A percentile compares a stretch with the other conserved stretches of the same genome.
Evolutionary conservation across 108 stramenopile genomes (phyloP).

Genomic region (Cyclotella sp.): DNA sequence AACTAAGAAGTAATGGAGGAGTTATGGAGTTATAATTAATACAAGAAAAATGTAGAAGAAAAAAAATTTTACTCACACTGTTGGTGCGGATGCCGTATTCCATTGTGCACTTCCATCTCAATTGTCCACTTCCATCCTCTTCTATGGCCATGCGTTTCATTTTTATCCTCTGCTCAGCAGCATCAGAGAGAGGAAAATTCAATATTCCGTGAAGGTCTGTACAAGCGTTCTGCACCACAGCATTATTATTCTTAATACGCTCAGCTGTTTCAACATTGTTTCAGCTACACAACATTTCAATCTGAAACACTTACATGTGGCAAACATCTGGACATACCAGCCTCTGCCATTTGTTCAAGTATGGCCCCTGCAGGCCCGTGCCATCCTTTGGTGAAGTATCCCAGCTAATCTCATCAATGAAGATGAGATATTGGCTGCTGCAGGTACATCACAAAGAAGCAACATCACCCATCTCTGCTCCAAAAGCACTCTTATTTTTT

Average conservation of each 20-base stretch:
- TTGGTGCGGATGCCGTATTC: constrained; percentile 89
- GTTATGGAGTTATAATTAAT: not conserved
- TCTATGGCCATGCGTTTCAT: constrained; percentile 53
- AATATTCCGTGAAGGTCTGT: constrained; percentile 55
- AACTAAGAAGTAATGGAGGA: constrained; percentile 24
- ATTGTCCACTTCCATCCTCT: constrained; percentile 34
- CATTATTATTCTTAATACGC: not conserved
- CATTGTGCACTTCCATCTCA: constrained; percentile 83
- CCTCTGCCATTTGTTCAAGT: constrained; percentile 74
- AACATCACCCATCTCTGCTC: constrained; percentile 96
- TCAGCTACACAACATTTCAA: not conserved
- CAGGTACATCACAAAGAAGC: constrained; percentile 86
- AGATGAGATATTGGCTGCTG: constrained; percentile 77
- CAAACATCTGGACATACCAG: constrained; percentile 86
- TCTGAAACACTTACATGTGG: constrained; percentile 55
- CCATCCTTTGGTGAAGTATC: constrained; percentile 94
- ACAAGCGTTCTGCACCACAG: too few species aligned
- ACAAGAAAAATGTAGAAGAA: not conserved
- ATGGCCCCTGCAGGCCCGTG: constrained; percentile 87
- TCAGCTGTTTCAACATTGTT: too few species aligned
- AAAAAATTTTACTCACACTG: constrained; percentile 29
- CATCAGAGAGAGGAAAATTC: constrained; percentile 28
- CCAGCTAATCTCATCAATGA: constrained; percentile 96
- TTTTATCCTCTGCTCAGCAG: constrained; percentile 37
- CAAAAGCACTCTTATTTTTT: constrained; percentile 91